Base-by-base conservation (phyloP, 2,329 filamentous ascomycete species). In the Pseudogymnoascus sp. region DNA sequence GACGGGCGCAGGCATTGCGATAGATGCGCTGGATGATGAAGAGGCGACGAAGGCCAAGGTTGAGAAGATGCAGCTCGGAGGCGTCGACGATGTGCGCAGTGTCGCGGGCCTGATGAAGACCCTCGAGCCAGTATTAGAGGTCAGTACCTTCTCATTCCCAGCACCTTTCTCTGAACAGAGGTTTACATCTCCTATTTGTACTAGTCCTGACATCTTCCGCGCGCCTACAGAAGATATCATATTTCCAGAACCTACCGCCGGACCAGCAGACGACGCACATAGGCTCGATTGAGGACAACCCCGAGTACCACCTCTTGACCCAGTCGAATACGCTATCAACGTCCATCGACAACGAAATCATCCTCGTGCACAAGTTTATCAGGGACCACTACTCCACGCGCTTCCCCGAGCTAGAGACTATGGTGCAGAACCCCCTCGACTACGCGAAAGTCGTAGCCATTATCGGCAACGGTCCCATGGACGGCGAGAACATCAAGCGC, bases 401-500 rank as follows among this genome's bases (percentile, higher is more conserved):
- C 65, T 99, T 97, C 71, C 93, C 94, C 0, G 93, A 97, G 75
- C 83, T 99, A 41, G 94, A 99, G 74, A 83, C 83, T 19, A 83
- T 99, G 35, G 88, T 99, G 64, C 91, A 90, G 63, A 96, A 93
- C 70, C 92, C 94, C 1, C 82, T 97, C 60, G 91, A 97, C 73
- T 99, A 97, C 76, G 92, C 93, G 29, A 96, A 96, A 78, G 91
- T 94, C 0, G 94, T 97, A 7, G 87, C 91, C 3, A 95, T 97
- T 67, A 83, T 99, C 65, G 89, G 91, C 68, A 97, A 97, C 77
- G 91, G 91, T 0, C 92, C 94, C 12, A 84, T 97, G 79, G 88
- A 95, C 70, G 80, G 82, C 62, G 84, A 86, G 35, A 89, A 87
- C 69, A 93, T 97, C 77, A 93, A 92, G 74, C 79, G 82, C 2